These are phyloP conservation scores for Penicillium egyptiacum DNA, from an alignment of 495 filamentous ascomycete genomes.

Conservation along the genomic window DNA sequence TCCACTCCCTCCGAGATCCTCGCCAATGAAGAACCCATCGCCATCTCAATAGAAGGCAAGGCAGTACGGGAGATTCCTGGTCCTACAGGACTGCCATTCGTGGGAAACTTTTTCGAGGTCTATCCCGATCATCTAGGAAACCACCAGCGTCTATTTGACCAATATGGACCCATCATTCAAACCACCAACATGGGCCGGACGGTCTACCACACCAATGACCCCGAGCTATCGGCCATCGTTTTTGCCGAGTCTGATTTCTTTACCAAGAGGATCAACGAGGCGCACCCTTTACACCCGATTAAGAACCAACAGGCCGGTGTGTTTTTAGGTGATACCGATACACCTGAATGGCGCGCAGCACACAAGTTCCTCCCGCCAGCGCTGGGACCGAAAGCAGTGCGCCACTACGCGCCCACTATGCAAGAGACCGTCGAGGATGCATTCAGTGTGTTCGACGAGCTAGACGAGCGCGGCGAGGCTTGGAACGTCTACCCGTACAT, in stretches of 20 bases:
- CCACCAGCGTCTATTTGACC: slow-evolving; percentile 53
- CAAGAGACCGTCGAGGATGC: slow-evolving; percentile 43
- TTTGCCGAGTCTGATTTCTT: slow-evolving; percentile 52
- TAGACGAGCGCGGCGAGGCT: slow-evolving; percentile 47
- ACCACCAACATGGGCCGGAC: slow-evolving; percentile 53
- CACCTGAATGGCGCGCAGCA: slow-evolving; percentile 43
- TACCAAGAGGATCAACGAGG: slow-evolving; percentile 51
- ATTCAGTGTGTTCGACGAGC: slow-evolving; percentile 53
- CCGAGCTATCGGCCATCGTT: slow-evolving; percentile 38
- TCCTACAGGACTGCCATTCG: slow-evolving; percentile 47
- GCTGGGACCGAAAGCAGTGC: slow-evolving; percentile 53
- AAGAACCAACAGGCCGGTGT: slow-evolving; percentile 48
- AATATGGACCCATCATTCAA: slow-evolving; percentile 55
- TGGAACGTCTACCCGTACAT: slow-evolving; percentile 62
- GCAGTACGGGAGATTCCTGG: slow-evolving; percentile 44
- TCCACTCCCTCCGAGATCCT: slow-evolving; percentile 31
- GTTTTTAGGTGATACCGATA: slow-evolving; percentile 55
- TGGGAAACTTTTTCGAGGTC: slow-evolving; percentile 55
- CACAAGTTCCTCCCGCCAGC: slow-evolving; percentile 60
- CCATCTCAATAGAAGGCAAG: slow-evolving; percentile 46
- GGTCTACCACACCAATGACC: slow-evolving; percentile 53
- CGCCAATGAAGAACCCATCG: slow-evolving; percentile 31
- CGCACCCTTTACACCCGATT: slow-evolving; percentile 50
- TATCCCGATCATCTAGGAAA: slow-evolving; percentile 61
- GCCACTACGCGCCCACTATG: slow-evolving; percentile 57